A percentile compares a stretch with the other conserved stretches of the same genome.
phyloP scores from a whole-genome alignment of 208 protist genomes.

The Phytomonas sp. region DNA sequence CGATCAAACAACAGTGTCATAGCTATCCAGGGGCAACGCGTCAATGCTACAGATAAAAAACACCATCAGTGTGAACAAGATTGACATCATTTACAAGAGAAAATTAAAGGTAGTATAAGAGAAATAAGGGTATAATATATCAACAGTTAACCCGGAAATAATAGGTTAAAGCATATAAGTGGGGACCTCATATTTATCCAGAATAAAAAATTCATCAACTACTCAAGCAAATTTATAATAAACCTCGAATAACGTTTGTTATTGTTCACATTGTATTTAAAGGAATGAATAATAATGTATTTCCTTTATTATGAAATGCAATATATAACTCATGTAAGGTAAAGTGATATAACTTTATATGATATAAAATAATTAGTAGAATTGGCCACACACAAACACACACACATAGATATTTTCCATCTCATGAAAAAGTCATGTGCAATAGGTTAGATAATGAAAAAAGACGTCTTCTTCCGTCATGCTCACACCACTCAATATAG shows the following conservation, averaged over 20 bases:
- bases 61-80: background rate
- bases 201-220: slow-evolving; percentile 1
- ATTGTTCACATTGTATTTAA: too few species aligned
- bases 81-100: background rate
- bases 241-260: too few species aligned
- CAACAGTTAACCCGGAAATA: background rate
- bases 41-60: background rate
- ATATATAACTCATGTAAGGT: background rate
- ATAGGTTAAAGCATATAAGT: slow-evolving; percentile 1
- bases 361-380: slow-evolving; percentile 1
- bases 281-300: background rate
- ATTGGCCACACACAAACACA: slow-evolving; percentile 10
- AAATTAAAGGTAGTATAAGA: background rate
- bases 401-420: slow-evolving; percentile 1
- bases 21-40: background rate
- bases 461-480: background rate
- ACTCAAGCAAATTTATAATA: too few species aligned
- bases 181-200: background rate
- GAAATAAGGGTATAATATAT: background rate
- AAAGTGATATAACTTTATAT: background rate
- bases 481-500: background rate
- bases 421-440: slow-evolving; percentile 9
- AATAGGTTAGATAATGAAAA: background rate
- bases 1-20: background rate
- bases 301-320: background rate